A percentile compares a stretch with the other conserved stretches of the same genome.
These are phyloP conservation scores for Ceriops decandra DNA, from an alignment of 345 rosid genomes.

Conservation along the genomic window DNA sequence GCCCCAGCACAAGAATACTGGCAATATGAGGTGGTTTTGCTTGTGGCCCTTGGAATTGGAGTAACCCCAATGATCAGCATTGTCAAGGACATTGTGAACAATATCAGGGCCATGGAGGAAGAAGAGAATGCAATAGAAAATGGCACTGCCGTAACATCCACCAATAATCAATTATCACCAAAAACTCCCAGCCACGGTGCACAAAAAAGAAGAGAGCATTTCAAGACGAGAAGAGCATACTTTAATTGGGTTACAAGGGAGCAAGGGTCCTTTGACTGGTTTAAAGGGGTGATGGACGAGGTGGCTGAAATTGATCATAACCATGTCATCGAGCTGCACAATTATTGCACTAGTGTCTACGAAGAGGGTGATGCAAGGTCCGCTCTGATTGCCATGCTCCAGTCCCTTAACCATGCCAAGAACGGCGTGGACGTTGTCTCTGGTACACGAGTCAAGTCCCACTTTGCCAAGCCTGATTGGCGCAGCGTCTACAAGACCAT, in stretches of 20 bases:
- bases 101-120: slow-evolving; percentile 50
- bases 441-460: slow-evolving; percentile 74
- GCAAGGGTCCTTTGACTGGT: slow-evolving; percentile 87
- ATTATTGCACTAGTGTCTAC: slow-evolving; percentile 77
- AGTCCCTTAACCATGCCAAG: slow-evolving; percentile 66
- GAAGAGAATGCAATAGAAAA: slow-evolving; percentile 39
- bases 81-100: slow-evolving; percentile 67
- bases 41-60: slow-evolving; percentile 79
- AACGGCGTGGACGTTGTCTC: slow-evolving; percentile 75
- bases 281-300: slow-evolving; percentile 75
- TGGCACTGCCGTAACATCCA: slow-evolving; percentile 17
- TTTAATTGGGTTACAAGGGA: slow-evolving; percentile 86
- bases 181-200: slow-evolving; percentile 29
- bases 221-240: slow-evolving; percentile 69
- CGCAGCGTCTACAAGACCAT: slow-evolving; percentile 58
- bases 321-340: slow-evolving; percentile 65
- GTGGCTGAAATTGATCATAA: slow-evolving; percentile 62
- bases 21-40: slow-evolving; percentile 65
- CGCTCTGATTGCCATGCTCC: slow-evolving; percentile 77
- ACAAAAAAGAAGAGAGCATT: slow-evolving; percentile 42
- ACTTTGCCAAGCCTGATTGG: slow-evolving; percentile 81
- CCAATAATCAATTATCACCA: neutral
- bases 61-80: slow-evolving; percentile 93
- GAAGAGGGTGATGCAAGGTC: slow-evolving; percentile 88
- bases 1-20: slow-evolving; percentile 91